Evolutionary conservation across 495 filamentous ascomycete genomes (phyloP).

Genomic region (Margaritispora aquatica): DNA sequence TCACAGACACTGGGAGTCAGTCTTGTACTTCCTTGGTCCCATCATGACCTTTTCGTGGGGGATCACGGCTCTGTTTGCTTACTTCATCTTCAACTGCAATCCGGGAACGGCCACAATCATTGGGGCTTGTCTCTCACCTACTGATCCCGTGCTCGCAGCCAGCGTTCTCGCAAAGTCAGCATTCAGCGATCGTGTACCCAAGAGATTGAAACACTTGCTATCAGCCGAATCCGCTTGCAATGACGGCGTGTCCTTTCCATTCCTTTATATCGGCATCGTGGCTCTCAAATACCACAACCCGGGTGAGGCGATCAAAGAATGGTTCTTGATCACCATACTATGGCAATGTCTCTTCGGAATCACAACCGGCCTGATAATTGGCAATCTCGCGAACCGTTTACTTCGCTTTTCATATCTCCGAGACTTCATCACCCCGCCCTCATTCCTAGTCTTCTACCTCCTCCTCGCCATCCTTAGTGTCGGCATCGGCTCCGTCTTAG

Average conservation of each 20-base stretch:
- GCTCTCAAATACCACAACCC: constrained; percentile 26
- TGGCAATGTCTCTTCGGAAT: constrained; percentile 42
- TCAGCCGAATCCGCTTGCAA: constrained; percentile 45
- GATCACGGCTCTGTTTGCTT: constrained; percentile 35
- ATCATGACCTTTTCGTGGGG: constrained; percentile 46
- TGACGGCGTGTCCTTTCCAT: constrained; percentile 42
- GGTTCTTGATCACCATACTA: constrained; percentile 40
- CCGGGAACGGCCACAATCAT: constrained; percentile 35
- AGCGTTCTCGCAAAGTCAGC: constrained; percentile 36
- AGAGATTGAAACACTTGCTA: constrained; percentile 37
- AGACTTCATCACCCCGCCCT: constrained; percentile 32
- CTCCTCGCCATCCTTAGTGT: constrained; percentile 39
- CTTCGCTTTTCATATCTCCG: constrained; percentile 31
- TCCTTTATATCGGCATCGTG: constrained; percentile 39
- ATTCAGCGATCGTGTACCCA: constrained; percentile 39
- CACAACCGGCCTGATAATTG: constrained; percentile 34
- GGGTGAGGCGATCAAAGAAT: constrained; percentile 34
- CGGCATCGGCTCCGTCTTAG: constrained; percentile 39
- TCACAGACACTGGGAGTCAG: constrained; percentile 33
- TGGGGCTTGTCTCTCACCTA: constrained; percentile 43
- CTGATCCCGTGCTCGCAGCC: constrained; percentile 44
- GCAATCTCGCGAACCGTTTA: constrained; percentile 31
- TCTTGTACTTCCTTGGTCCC: constrained; percentile 39
- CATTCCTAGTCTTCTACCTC: constrained; percentile 44
- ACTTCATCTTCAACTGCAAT: constrained; percentile 31